These are phyloP conservation scores for Chenopodium berlandieri DNA, from an alignment of 148 eudicot genomes.

Conservation along the genomic window DNA sequence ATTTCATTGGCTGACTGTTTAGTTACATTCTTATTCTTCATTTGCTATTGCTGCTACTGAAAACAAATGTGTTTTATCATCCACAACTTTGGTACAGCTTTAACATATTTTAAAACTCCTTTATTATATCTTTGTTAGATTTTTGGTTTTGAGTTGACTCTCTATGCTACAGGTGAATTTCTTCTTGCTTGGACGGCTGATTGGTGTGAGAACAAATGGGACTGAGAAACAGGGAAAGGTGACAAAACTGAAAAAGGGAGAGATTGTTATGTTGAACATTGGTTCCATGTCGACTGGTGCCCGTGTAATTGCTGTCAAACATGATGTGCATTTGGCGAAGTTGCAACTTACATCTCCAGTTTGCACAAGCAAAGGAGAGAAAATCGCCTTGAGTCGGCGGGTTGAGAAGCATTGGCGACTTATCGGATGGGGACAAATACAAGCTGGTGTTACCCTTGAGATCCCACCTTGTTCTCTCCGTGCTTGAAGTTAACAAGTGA, in stretches of 20 bases:
- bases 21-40: too few relatives aligned
- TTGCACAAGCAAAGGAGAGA: constrained; percentile 91
- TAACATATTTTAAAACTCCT: not conserved
- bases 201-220: constrained; percentile 92
- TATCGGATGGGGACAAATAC: constrained; percentile 99
- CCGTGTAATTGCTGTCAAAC: constrained; percentile 76
- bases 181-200: constrained; percentile 78
- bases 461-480: constrained; percentile 79
- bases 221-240: constrained; percentile 91
- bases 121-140: too few relatives aligned
- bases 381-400: constrained; percentile 82
- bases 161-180: constrained; percentile 70
- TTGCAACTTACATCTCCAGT: constrained; percentile 90
- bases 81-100: not conserved
- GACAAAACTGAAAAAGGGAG: constrained; percentile 72
- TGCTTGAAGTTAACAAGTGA: constrained; percentile 24
- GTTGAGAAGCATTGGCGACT: constrained; percentile 99
- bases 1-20: too few relatives aligned
- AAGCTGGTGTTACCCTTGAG: constrained; percentile 77
- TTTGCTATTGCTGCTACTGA: too few relatives aligned
- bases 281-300: constrained; percentile 99
- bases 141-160: not conserved
- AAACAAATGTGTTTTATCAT: too few relatives aligned
- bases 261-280: constrained; percentile 92
- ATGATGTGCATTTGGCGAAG: constrained; percentile 63